These are phyloP conservation scores for Penicillium glabrum DNA, from an alignment of 2,329 filamentous ascomycete genomes.

Conservation along the genomic window DNA sequence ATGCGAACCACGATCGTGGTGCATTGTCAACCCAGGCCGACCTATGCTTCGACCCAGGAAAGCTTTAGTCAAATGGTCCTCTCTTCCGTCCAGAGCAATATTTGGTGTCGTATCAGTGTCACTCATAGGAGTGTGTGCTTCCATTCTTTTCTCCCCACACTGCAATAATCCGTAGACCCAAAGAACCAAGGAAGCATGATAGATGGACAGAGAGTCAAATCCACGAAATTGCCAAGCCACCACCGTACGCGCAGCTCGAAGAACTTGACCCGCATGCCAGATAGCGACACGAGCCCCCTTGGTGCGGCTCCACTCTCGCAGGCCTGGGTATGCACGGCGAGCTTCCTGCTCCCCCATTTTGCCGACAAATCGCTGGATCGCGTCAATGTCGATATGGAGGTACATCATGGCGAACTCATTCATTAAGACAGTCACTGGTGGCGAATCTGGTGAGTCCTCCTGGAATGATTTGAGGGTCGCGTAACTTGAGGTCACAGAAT, in stretches of 20 bases:
- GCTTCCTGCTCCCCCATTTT: slow-evolving; percentile 15
- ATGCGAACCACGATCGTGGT: not conserved
- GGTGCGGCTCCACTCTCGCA: slow-evolving; percentile 15
- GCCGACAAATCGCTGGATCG: slow-evolving; percentile 14
- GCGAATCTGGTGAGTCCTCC: not conserved
- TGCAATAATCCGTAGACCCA: slow-evolving; percentile 16
- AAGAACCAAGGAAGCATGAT: slow-evolving; percentile 13
- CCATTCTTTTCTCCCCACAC: slow-evolving; percentile 7
- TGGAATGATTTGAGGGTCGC: slow-evolving; percentile 4
- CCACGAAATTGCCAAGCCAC: slow-evolving; percentile 9
- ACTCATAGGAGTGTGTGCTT: slow-evolving; percentile 5
- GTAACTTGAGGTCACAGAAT: not conserved
- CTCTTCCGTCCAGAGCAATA: slow-evolving; percentile 9
- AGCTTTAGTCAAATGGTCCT: not conserved
- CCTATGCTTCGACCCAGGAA: slow-evolving; percentile 10
- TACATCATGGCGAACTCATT: slow-evolving; percentile 16
- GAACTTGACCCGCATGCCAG: slow-evolving; percentile 16
- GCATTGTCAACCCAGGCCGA: slow-evolving; percentile 11
- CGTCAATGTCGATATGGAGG: slow-evolving; percentile 15
- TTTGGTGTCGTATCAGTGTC: slow-evolving; percentile 1
- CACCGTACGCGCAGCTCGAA: slow-evolving; percentile 12
- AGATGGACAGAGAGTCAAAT: slow-evolving; percentile 14
- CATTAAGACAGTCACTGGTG: slow-evolving; percentile 7
- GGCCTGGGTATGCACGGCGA: slow-evolving; percentile 12
- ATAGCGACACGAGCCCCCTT: slow-evolving; percentile 13